phyloP scores from a whole-genome alignment of 495 filamentous ascomycete genomes.

The Penicillium odoratum region DNA sequence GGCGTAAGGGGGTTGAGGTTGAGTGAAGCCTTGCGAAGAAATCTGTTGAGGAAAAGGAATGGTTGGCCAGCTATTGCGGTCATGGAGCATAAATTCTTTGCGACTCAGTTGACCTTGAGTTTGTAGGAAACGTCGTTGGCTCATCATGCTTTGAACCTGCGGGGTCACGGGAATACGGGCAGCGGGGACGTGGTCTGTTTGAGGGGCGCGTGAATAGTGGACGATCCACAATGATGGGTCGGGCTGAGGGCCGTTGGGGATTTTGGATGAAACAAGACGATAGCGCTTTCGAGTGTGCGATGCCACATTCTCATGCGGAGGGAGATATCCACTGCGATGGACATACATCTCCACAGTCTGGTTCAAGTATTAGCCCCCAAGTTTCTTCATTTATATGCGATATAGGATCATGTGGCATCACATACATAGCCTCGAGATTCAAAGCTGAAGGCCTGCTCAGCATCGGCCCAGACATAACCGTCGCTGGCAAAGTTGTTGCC shows the following conservation, averaged over 20 bases:
- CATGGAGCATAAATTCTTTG: conserved; percentile 92
- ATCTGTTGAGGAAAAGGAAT: conserved; percentile 65
- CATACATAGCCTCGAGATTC: conserved; percentile 78
- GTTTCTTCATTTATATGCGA: background rate
- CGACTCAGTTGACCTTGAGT: conserved; percentile 76
- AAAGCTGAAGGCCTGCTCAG: conserved; percentile 68
- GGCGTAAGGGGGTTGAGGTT: conserved; percentile 32
- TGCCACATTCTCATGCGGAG: conserved; percentile 64
- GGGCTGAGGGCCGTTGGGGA: conserved; percentile 59
- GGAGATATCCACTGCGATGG: conserved; percentile 74
- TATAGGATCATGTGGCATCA: conserved; percentile 6
- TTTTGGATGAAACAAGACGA: conserved; percentile 67
- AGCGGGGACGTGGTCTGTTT: conserved; percentile 65
- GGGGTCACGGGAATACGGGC: conserved; percentile 59
- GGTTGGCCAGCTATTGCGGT: conserved; percentile 84
- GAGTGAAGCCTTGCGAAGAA: conserved; percentile 39
- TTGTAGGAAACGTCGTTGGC: conserved; percentile 67
- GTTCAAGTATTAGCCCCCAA: background rate
- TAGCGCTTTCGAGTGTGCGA: conserved; percentile 79
- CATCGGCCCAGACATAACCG: conserved; percentile 85
- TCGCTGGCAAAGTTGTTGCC: conserved; percentile 77
- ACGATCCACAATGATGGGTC: conserved; percentile 89
- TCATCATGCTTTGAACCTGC: conserved; percentile 59
- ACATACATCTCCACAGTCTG: conserved; percentile 80
- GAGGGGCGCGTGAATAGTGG: conserved; percentile 81